These are phyloP conservation scores for Pouteria campechiana DNA, from an alignment of 179 eudicot species.

Conservation along the genomic window DNA sequence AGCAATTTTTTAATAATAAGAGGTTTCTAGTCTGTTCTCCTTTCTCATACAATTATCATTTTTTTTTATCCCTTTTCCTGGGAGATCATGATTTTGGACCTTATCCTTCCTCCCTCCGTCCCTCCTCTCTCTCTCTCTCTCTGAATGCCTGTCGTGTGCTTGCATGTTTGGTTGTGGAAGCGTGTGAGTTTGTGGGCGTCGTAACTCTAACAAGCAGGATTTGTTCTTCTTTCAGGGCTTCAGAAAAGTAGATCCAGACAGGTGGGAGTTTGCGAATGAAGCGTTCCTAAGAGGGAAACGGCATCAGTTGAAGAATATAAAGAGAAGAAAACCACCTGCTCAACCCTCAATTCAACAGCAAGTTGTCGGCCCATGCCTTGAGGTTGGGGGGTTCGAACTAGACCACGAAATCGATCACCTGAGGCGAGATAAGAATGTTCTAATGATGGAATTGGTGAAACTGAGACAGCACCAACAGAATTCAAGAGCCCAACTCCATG, in stretches of 20 bases:
- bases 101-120: no score
- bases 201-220: no score
- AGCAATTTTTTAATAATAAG: no score
- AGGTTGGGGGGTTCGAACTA: conserved; percentile 34
- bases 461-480: conserved; percentile 48
- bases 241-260: conserved; percentile 50
- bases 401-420: conserved; percentile 33
- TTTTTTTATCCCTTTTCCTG: no score
- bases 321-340: conserved; percentile 28
- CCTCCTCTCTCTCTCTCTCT: no score
- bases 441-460: conserved; percentile 36
- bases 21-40: no score
- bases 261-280: conserved; percentile 56
- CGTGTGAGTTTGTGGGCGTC: no score
- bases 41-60: no score
- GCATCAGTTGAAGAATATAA: conserved; percentile 44
- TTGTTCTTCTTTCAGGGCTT: no score
- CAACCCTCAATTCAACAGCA: conserved; percentile 2
- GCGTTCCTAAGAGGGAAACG: conserved; percentile 41
- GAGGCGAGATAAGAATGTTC: conserved; percentile 36
- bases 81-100: no score
- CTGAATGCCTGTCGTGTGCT: no score
- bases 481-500: conserved; percentile 19
- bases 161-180: no score
- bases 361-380: conserved; percentile 20